A percentile compares a stretch with the other conserved stretches of the same genome.
These are phyloP conservation scores for Rhizopogon vulgaris DNA, from an alignment of 768 basidiomycete genomes.

Conservation along the genomic window DNA sequence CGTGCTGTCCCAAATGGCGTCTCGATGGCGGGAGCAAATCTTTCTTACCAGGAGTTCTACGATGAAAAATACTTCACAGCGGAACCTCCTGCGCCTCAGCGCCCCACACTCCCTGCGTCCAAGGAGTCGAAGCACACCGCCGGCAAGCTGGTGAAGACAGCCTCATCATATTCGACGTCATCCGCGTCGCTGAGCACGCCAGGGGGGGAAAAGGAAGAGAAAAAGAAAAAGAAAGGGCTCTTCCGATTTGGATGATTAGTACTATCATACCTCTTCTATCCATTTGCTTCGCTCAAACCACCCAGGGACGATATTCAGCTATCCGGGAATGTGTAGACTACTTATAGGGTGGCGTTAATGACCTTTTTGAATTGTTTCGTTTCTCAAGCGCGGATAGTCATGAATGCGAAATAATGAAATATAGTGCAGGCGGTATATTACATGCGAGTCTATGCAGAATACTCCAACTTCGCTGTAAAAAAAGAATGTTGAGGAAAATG, in stretches of 20 bases:
- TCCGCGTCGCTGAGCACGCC: slow-evolving; percentile 34
- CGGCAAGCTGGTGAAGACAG: slow-evolving; percentile 28
- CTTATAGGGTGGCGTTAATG: slow-evolving; percentile 5
- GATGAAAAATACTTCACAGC: slow-evolving; percentile 71
- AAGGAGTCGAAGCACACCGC: slow-evolving; percentile 25
- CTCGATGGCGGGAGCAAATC: slow-evolving; percentile 38
- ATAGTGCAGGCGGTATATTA: slow-evolving; percentile 17
- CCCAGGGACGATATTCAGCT: neutral
- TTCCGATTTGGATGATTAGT: slow-evolving; percentile 48
- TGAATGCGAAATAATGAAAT: slow-evolving; percentile 3
- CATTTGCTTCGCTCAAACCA: neutral
- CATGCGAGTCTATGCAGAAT: slow-evolving; percentile 31
- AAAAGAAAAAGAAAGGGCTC: slow-evolving; percentile 72
- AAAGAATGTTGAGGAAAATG: slow-evolving; percentile 1
- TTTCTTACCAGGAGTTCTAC: slow-evolving; percentile 69
- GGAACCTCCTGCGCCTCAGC: slow-evolving; percentile 45
- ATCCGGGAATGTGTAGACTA: slow-evolving; percentile 2
- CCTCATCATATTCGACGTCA: slow-evolving; percentile 47
- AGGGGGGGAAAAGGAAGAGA: slow-evolving; percentile 48
- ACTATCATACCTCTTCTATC: neutral
- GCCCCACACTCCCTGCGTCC: slow-evolving; percentile 1
- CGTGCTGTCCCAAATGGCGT: slow-evolving; percentile 65
- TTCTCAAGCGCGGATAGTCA: neutral
- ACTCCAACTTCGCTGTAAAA: slow-evolving; percentile 36
- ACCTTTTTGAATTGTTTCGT: slow-evolving; percentile 1